Conservation (phyloP, 2,329 filamentous ascomycete species). For the Pezicula neosporulosa region DNA sequence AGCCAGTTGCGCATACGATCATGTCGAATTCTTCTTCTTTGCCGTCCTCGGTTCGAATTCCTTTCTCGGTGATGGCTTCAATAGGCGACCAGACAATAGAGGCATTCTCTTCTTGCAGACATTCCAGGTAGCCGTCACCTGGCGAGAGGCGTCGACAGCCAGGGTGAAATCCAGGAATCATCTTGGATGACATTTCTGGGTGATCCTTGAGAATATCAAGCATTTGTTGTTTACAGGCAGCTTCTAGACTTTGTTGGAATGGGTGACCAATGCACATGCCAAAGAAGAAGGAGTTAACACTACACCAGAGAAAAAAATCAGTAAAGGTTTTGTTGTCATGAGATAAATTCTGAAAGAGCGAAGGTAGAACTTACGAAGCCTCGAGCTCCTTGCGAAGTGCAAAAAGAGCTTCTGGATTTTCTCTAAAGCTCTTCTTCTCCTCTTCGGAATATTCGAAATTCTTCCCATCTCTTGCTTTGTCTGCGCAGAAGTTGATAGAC, state of each 20-base stretch:
- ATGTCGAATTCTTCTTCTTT: conserved; percentile 30
- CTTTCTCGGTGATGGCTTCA: conserved; percentile 36
- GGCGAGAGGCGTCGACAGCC: conserved; percentile 69
- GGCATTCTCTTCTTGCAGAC: conserved; percentile 23
- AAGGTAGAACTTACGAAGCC: conserved; percentile 21
- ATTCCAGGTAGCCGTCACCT: conserved; percentile 63
- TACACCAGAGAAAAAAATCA: not conserved
- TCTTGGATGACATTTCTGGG: conserved; percentile 35
- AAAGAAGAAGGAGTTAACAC: too few species aligned
- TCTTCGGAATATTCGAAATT: conserved; percentile 28
- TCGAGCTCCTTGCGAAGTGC: conserved; percentile 31
- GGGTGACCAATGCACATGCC: too few species aligned
- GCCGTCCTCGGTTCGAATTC: conserved; percentile 25
- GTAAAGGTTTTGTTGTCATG: conserved; percentile 5
- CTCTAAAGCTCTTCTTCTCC: conserved; percentile 32
- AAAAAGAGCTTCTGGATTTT: conserved; percentile 34
- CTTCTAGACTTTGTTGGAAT: not conserved
- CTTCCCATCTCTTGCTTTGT: conserved; percentile 1
- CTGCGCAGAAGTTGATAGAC: conserved; percentile 24
- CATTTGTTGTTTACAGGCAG: not conserved
- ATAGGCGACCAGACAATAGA: conserved; percentile 33
- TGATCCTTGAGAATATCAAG: not conserved
- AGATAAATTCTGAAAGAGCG: too few species aligned
- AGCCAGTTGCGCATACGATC: conserved; percentile 28
- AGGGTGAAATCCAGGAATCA: conserved; percentile 33